These are phyloP conservation scores for Monosporozyma unispora DNA, from an alignment of 805 yeast genomes.

Conservation along the genomic window DNA sequence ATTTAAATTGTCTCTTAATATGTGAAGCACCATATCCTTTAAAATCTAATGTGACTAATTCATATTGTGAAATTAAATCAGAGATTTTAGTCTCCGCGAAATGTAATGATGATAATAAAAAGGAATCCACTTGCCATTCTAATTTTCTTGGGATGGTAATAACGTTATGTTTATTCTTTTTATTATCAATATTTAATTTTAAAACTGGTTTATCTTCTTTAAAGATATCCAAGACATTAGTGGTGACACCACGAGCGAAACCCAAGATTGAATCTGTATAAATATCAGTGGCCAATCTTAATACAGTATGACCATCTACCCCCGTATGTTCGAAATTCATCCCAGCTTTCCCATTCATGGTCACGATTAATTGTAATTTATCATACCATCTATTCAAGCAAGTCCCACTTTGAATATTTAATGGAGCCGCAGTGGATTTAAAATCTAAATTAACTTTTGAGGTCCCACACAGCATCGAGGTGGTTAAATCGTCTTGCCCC, in stretches of 20 bases:
- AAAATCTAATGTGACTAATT: constrained; percentile 73
- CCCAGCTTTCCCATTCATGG: constrained; percentile 86
- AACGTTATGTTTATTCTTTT: constrained; percentile 29
- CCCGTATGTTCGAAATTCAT: constrained; percentile 92
- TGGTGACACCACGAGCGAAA: constrained; percentile 76
- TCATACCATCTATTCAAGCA: constrained; percentile 95
- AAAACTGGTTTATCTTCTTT: constrained; percentile 4
- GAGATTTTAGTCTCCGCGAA: constrained; percentile 86
- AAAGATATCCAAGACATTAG: constrained; percentile 35
- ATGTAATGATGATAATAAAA: constrained; percentile 66
- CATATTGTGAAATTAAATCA: constrained; percentile 83
- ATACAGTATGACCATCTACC: constrained; percentile 90
- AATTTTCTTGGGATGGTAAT: constrained; percentile 74
- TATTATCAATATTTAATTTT: not conserved
- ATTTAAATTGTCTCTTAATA: constrained; percentile 68
- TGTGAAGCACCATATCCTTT: constrained; percentile 58
- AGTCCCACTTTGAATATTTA: constrained; percentile 84
- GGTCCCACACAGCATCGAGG: constrained; percentile 83
- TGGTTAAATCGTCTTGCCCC: constrained; percentile 54
- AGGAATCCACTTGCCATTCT: constrained; percentile 80
- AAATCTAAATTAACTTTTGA: constrained; percentile 52
- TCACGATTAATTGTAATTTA: constrained; percentile 77
- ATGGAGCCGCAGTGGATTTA: constrained; percentile 11
- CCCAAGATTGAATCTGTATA: constrained; percentile 84
- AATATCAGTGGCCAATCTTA: constrained; percentile 79